Base-by-base conservation (phyloP, 2,329 filamentous ascomycete species). In the Calonectria henricotiae region DNA sequence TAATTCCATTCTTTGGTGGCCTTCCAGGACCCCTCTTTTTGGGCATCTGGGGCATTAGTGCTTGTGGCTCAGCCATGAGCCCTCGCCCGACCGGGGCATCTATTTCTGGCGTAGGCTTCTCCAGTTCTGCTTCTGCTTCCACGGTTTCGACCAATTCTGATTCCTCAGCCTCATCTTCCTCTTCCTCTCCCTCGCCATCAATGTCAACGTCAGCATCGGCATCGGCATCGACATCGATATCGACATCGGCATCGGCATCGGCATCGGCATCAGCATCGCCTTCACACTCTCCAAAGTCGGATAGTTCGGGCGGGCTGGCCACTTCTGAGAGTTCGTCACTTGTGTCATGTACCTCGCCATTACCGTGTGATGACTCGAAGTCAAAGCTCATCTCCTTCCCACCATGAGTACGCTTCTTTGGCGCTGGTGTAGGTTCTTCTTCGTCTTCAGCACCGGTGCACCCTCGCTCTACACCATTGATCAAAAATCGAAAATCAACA, bases 1-100 rank as follows among this genome's bases (percentile, higher is more conserved):
- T 94, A 79, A 94, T 88, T 32, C 93, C 93, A 77, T 95, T 93
- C 83, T 95, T 95, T 0, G 93, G 93, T 23, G 93, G 93, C 64
- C 93, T 86, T n/a, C 93, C 93, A 11, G 93, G 93, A 15, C 93
- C 93, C 74, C 93, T 90, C 72, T 92, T 91, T 82, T 90, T 92
- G 32, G 89, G 88, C 35, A 89, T 82, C 67, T 85, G 81, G 23
- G 83, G 80, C 69, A 85, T 76, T 25, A 82, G 74, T 6, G 81
- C 81, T 9, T 84, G 82, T 5, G 81, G 72, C n/a, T 79, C 77
- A 17, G 77, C 69, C 37, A 78, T 69, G 13, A 78, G 68, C 65
- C 82, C 81, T 5, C 75, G 73, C 67, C 79, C 80, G 37, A 80
- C 68, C 41, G 76, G 75, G 9, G 74, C 67, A 27, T 77, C 79